Conservation (phyloP, 495 filamentous ascomycete species). For the Xylaria sp. region DNA sequence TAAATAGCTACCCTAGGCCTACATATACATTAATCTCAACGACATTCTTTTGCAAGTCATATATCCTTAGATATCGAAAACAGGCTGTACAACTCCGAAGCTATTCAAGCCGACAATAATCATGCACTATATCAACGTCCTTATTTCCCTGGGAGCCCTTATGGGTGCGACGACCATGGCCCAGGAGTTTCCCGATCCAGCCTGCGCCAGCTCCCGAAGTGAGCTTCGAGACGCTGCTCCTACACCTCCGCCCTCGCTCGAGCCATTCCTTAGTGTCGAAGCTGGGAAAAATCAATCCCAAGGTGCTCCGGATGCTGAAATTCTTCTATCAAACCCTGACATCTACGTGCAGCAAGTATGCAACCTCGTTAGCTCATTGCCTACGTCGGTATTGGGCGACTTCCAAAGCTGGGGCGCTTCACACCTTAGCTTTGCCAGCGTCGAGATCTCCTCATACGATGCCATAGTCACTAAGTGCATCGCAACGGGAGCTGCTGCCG, state of each 20-base stretch:
- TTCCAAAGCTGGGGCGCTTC: background rate
- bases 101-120: background rate
- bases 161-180: background rate
- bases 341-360: conserved; percentile 1
- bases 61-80: background rate
- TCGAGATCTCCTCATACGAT: conserved; percentile 13
- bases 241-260: background rate
- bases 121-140: background rate
- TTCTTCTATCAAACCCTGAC: background rate
- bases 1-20: background rate
- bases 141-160: background rate
- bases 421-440: background rate
- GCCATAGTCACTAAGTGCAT: conserved; percentile 14
- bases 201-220: background rate
- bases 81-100: background rate
- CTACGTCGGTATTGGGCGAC: background rate
- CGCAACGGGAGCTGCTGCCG: background rate
- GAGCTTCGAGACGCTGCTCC: background rate
- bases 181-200: conserved; percentile 1
- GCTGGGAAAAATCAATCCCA: background rate
- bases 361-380: background rate
- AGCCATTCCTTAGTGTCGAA: background rate
- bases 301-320: background rate
- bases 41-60: background rate
- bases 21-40: background rate